Base-by-base conservation (phyloP, 768 basidiomycete species). In the Solioccasus polychromus region DNA sequence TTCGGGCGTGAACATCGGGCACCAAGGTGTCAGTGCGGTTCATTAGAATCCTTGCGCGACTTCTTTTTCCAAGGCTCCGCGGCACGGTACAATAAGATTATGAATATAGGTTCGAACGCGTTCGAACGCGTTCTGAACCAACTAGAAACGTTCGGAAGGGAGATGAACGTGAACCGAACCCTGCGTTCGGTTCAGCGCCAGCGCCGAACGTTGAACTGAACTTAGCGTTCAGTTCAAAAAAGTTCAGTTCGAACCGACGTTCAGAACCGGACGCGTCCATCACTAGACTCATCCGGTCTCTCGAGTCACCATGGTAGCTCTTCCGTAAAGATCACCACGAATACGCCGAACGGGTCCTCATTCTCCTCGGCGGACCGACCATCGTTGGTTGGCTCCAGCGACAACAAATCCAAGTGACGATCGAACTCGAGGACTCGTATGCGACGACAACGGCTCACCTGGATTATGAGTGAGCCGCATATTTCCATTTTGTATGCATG, bases 261-360 rank as follows among this genome's bases (percentile, higher is more conserved):
- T 26, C 30, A 9, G 30, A 31, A 31, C 30, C 30, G 30, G 14
- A 31, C 30, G 30, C 30, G 30, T 31, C 30, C 30, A 31, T 31
- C 30, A 31, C 30, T 31, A 31, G n/a, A n/a, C n/a, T n/a, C n/a
- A n/a, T n/a, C n/a, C n/a, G n/a, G n/a, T n/a, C 63, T 3, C 64
- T 67, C 0, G 66, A 68, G 42, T 57, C 55, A 0, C 66, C 64
- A 0, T 67, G 66, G 66, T 67, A 64, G 66, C 53, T 67, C 7
- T 64, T 67, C 2, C 62, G 66, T 5, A 55, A 58, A 29, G 64
- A 62, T 34, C 47, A 55, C 9, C 3, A 57, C 3, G 60, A 58
- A 10, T 58, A 66, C 0, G 66, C 66, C 1, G 47, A 50, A 35
- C 48, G 26, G 20, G 39, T 58, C 12, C 18, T 68, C n/a, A 1